A percentile compares a stretch with the other conserved stretches of the same genome.
Conservation (phyloP, 2,329 filamentous ascomycete species). For the Diaporthe batatas region DNA sequence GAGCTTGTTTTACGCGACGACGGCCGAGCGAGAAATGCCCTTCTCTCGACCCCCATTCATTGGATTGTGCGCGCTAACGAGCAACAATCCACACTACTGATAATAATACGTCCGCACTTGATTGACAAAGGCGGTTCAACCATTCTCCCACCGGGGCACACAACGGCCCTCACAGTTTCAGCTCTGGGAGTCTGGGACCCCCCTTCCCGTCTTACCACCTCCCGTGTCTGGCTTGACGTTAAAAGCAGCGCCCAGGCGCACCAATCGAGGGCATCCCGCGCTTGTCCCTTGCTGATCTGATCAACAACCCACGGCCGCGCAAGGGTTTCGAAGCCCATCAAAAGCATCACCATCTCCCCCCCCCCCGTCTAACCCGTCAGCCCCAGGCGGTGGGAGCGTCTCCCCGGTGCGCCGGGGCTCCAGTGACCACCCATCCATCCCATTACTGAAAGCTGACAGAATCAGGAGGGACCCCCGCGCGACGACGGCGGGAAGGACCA, state of each 20-base stretch:
- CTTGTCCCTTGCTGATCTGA: constrained; percentile 34
- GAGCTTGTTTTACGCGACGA: constrained; percentile 16
- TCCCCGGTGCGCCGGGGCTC: background rate
- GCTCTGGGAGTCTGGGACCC: constrained; percentile 9
- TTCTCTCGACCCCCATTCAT: constrained; percentile 9
- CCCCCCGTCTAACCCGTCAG: constrained; percentile 5
- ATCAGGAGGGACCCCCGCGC: background rate
- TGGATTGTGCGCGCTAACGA: constrained; percentile 8
- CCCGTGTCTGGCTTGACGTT: constrained; percentile 32
- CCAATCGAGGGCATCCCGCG: constrained; percentile 32
- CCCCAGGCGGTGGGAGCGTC: constrained; percentile 7
- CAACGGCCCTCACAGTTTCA: constrained; percentile 32
- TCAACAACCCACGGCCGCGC: constrained; percentile 21
- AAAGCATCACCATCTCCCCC: background rate
- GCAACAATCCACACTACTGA: background rate
- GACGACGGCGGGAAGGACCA: constrained; percentile 13
- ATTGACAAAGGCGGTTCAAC: constrained; percentile 25
- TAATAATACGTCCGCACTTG: too few relatives aligned
- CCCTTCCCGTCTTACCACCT: constrained; percentile 30
- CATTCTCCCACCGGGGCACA: constrained; percentile 20
- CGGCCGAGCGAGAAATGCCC: background rate
- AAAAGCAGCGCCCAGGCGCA: constrained; percentile 33
- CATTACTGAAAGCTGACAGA: background rate
- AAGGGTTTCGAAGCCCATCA: constrained; percentile 26
- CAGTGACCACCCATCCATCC: too few relatives aligned